Evolutionary conservation across 1,284 basidiomycete genomes (phyloP), one percentile per base, ranked within the genome.

Genomic region (Cryptococcus jaspeensis): DNA sequence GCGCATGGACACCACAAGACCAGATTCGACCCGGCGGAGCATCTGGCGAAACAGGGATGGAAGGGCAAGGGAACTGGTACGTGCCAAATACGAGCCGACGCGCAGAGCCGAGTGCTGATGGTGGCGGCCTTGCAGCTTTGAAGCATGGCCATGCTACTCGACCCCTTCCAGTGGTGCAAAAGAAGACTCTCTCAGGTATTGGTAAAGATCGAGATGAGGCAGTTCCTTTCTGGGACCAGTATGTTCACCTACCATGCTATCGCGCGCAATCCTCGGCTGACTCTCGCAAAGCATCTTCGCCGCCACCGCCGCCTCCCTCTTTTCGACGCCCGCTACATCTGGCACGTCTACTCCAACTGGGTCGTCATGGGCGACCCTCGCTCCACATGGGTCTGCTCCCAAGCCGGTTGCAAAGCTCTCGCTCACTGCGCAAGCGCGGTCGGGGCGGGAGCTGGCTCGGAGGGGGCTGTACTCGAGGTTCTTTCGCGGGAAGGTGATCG

Each of bases 221-320:
- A 0, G 92, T 93, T 71, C 90, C 90, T 47, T 96, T 95, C 83
- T 96, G 92, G 92, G 92, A 96, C 74, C 90, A 93, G 91, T 93
- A 67, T 74, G 87, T 83, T 32, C 38, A 41, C 5, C 20, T 16
- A 16, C 23, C 47, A 46, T 6, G 52, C n/a, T 44, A 38, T 22
- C 39, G 46, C 1, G 15, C 1, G 4, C 23, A 36, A 9, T 35
- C 36, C 4, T 16, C 12, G 5, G 25, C 38, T 42, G 23, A 51
- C 37, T 7, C 36, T 5, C 12, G n/a, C 39, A 15, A 40, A 92
- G 90, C 71, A 79, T 92, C 50, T 93, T 89, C 72, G 80, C 84
- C 15, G 84, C 86, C 5, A 89, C 88, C 13, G 85, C 88, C 0
- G 87, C 86, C 60, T 84, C 86, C 42, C 90, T 92, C 56, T 84